A percentile compares a stretch with the other conserved stretches of the same genome.
Evolutionary conservation across 352 stramenopile genomes (phyloP).

Genomic region (Sclerospora graminicola): DNA sequence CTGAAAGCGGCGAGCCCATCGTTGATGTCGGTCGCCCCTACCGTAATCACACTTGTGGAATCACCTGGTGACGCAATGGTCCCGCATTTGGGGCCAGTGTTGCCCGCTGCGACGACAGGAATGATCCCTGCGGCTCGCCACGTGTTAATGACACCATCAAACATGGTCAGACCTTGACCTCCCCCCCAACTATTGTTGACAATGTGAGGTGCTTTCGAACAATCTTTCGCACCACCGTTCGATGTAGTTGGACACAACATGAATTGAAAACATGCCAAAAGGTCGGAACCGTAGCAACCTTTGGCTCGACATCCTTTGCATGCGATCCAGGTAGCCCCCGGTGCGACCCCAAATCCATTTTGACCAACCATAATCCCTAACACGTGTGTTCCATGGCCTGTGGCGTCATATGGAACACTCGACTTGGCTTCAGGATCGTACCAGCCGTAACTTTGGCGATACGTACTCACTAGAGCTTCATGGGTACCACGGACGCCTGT

Average conservation of each 20-base stretch:
- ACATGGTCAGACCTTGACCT: conserved; percentile 23
- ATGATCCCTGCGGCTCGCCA: conserved; percentile 41
- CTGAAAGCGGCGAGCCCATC: conserved; percentile 31
- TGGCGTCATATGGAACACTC: conserved; percentile 26
- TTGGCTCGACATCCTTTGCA: conserved; percentile 31
- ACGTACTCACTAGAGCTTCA: conserved; percentile 25
- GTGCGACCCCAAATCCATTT: conserved; percentile 31
- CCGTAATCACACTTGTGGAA: conserved; percentile 20
- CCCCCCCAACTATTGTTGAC: conserved; percentile 52
- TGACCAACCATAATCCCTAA: conserved; percentile 35
- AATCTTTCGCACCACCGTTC: conserved; percentile 35
- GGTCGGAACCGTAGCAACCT: conserved; percentile 14
- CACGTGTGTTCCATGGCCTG: conserved; percentile 43
- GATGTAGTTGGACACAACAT: conserved; percentile 49
- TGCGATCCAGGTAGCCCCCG: conserved; percentile 35
- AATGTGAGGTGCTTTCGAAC: conserved; percentile 35
- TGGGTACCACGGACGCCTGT: conserved; percentile 28
- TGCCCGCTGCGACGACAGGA: conserved; percentile 40
- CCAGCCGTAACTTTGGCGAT: conserved; percentile 26
- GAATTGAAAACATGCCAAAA: conserved; percentile 38
- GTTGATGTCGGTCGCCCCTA: conserved; percentile 26
- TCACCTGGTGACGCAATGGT: conserved; percentile 28
- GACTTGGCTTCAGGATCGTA: conserved; percentile 26
- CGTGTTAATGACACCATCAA: conserved; percentile 25
- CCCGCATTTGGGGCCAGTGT: conserved; percentile 26